Evolutionary conservation across 106 monocot species (phyloP).

Genomic region (Dioscorea zingiberensis): DNA sequence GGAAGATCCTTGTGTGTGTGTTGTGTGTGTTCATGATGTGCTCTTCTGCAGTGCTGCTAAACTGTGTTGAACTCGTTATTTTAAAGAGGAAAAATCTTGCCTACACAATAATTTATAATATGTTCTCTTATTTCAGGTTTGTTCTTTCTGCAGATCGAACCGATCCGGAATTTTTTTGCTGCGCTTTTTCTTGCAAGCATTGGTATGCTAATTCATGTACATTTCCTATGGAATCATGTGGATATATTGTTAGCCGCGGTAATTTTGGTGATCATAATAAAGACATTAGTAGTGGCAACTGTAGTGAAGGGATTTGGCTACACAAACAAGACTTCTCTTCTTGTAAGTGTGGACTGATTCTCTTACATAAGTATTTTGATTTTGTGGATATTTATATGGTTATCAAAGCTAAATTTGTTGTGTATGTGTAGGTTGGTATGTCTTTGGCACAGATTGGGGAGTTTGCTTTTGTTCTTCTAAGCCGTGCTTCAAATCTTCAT

Average conservation of each 20-base stretch:
- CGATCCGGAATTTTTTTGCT: constrained; percentile 94
- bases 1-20: too few relatives aligned
- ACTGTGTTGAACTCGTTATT: too few relatives aligned
- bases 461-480: constrained; percentile 96
- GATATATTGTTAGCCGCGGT: constrained; percentile 88
- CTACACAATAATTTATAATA: constrained; percentile 17
- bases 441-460: constrained; percentile 96
- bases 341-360: constrained; percentile 31
- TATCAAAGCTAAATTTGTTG: not conserved
- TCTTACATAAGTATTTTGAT: not conserved
- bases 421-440: constrained; percentile 77
- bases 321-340: constrained; percentile 79
- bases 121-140: constrained; percentile 57
- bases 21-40: too few relatives aligned
- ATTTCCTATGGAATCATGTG: constrained; percentile 98
- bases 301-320: constrained; percentile 90
- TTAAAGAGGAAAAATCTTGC: too few relatives aligned
- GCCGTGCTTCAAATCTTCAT: constrained; percentile 88
- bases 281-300: constrained; percentile 59
- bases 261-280: constrained; percentile 77
- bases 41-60: too few relatives aligned
- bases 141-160: constrained; percentile 89
- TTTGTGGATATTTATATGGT: not conserved
- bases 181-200: constrained; percentile 95
- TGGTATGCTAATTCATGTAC: constrained; percentile 93